phyloP scores from a whole-genome alignment of 495 filamentous ascomycete species.

The Clohesyomyces aquaticus region DNA sequence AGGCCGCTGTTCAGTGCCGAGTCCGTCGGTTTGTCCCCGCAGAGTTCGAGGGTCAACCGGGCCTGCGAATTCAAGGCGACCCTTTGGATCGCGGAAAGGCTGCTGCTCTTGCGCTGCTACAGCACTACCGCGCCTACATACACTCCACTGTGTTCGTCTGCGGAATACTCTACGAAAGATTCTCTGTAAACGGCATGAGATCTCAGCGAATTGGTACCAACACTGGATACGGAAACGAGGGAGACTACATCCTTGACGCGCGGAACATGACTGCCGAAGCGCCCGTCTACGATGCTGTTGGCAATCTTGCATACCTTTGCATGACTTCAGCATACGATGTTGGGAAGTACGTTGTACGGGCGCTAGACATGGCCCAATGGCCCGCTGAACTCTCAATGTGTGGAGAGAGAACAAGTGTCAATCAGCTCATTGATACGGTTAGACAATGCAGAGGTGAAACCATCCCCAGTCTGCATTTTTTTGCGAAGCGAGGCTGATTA shows the following conservation, averaged over 20 bases:
- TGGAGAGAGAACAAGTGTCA: conserved; percentile 58
- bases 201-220: conserved; percentile 57
- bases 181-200: conserved; percentile 65
- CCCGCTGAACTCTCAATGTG: conserved; percentile 67
- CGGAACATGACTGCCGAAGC: conserved; percentile 60
- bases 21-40: conserved; percentile 74
- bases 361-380: conserved; percentile 64
- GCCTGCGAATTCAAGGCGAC: conserved; percentile 50
- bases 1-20: conserved; percentile 65
- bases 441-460: conserved; percentile 44
- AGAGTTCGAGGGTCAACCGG: conserved; percentile 68
- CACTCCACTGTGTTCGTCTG: conserved; percentile 70
- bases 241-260: conserved; percentile 68
- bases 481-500: neutral
- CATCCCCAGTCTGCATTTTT: conserved; percentile 1
- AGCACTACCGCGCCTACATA: conserved; percentile 58
- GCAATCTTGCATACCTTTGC: conserved; percentile 58
- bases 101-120: conserved; percentile 59
- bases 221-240: conserved; percentile 56
- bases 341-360: conserved; percentile 65
- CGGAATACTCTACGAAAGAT: conserved; percentile 77
- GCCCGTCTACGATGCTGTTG: conserved; percentile 54
- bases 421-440: conserved; percentile 38
- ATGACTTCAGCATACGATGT: conserved; percentile 71
- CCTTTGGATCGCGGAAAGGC: conserved; percentile 60